Conservation (phyloP, 495 filamentous ascomycete genomes). For the Aspergillus heteromorphus region DNA sequence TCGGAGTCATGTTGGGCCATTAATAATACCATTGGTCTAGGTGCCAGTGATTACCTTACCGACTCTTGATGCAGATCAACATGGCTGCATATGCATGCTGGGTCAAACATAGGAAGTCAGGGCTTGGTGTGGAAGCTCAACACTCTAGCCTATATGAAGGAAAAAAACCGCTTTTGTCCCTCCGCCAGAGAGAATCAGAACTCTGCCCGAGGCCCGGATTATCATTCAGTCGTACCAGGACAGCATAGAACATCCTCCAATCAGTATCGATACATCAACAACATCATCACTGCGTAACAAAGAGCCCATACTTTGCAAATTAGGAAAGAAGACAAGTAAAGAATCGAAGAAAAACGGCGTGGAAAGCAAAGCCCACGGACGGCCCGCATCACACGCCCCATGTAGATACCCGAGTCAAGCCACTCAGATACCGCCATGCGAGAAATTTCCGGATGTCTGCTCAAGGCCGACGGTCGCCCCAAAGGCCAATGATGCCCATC, state of each 20-base stretch:
- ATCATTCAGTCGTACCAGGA: neutral
- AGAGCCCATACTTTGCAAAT: neutral
- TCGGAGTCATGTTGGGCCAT: too few relatives aligned
- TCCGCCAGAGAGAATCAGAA: too few relatives aligned
- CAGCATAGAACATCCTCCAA: neutral
- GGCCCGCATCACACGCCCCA: neutral
- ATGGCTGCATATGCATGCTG: too few relatives aligned
- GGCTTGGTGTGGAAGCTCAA: too few relatives aligned
- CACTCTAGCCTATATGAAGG: too few relatives aligned
- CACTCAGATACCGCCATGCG: neutral
- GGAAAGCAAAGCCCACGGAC: neutral
- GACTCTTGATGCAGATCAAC: too few relatives aligned
- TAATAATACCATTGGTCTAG: too few relatives aligned
- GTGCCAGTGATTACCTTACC: too few relatives aligned
- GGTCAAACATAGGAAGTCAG: too few relatives aligned
- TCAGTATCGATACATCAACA: neutral
- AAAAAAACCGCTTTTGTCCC: too few relatives aligned
- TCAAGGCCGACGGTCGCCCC: slow-evolving; percentile 63
- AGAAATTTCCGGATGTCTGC: neutral
- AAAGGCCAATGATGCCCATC: slow-evolving; percentile 77
- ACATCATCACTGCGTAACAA: neutral
- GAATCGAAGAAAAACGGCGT: neutral
- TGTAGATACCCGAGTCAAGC: too few relatives aligned
- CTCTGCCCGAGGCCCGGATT: neutral
- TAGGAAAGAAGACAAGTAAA: neutral